A percentile compares a stretch with the other conserved stretches of the same genome.
phyloP scores from a whole-genome alignment of 2,329 filamentous ascomycete species.

The Penicillium occitanis region DNA sequence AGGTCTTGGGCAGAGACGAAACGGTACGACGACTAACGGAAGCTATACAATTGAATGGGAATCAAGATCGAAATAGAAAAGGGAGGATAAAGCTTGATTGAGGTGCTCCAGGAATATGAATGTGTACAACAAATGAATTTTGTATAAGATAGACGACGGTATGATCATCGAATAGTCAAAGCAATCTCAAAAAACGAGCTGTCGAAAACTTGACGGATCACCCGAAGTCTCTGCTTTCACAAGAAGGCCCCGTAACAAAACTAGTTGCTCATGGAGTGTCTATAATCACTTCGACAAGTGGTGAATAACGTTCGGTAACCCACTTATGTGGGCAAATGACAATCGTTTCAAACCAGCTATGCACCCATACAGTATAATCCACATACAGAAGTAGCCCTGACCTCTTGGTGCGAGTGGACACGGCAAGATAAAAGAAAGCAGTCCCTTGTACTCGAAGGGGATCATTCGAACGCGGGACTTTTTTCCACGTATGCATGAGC shows the following conservation, averaged over 20 bases:
- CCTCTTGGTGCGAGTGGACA: neutral
- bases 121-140: neutral
- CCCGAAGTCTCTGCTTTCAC: neutral
- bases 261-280: neutral
- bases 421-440: neutral
- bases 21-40: conserved; percentile 48
- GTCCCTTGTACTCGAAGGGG: neutral
- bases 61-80: conserved; percentile 9
- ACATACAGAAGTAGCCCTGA: neutral
- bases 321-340: neutral
- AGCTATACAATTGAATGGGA: conserved; percentile 34
- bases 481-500: neutral
- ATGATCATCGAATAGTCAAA: neutral
- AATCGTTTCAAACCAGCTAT: neutral
- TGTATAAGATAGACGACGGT: neutral
- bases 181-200: neutral
- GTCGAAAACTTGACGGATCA: neutral
- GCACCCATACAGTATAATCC: neutral
- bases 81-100: conserved; percentile 13
- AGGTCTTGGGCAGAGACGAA: conserved; percentile 55
- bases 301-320: neutral
- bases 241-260: neutral
- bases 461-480: neutral
- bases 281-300: neutral
- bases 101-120: neutral